Conservation (phyloP, 768 basidiomycete species). For the Xerocomellus dryophilus region DNA sequence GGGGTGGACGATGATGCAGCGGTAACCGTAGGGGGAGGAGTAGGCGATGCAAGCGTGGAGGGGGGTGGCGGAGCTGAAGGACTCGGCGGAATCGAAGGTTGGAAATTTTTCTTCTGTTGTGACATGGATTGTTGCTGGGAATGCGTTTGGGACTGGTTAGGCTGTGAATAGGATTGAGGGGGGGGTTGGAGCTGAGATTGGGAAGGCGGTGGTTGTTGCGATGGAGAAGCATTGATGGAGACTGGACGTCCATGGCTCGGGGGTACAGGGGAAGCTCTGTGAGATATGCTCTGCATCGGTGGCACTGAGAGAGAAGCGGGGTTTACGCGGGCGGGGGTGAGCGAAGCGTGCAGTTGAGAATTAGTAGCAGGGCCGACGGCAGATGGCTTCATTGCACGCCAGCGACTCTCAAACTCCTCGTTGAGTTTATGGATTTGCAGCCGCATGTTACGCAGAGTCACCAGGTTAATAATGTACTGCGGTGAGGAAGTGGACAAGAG, state of each 20-base stretch:
- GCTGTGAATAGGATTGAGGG: constrained; percentile 11
- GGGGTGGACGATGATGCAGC: constrained; percentile 48
- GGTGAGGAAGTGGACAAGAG: constrained; percentile 24
- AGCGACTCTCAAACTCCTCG: constrained; percentile 37
- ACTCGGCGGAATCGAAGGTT: constrained; percentile 19
- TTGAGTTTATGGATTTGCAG: constrained; percentile 41
- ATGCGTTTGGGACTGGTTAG: constrained; percentile 5
- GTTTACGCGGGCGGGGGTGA: constrained; percentile 1
- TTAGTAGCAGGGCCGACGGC: constrained; percentile 1
- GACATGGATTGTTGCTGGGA: constrained; percentile 4
- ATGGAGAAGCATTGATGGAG: constrained; percentile 29
- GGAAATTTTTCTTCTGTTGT: constrained; percentile 20
- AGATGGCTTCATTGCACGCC: constrained; percentile 24
- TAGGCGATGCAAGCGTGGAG: constrained; percentile 28
- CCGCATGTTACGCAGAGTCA: constrained; percentile 44
- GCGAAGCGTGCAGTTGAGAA: constrained; percentile 3
- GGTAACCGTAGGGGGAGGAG: constrained; percentile 45
- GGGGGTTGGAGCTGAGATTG: constrained; percentile 9
- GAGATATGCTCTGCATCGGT: constrained; percentile 18
- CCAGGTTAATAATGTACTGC: constrained; percentile 35
- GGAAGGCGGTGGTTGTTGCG: constrained; percentile 8
- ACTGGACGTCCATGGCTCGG: constrained; percentile 29
- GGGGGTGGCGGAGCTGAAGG: constrained; percentile 20
- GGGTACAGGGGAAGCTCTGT: constrained; percentile 20
- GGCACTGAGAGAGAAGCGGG: constrained; percentile 14